These are phyloP conservation scores for Rhizoclosmatium hyalinum DNA, from an alignment of 371 early-diverging fungal genomes.

Conservation along the genomic window DNA sequence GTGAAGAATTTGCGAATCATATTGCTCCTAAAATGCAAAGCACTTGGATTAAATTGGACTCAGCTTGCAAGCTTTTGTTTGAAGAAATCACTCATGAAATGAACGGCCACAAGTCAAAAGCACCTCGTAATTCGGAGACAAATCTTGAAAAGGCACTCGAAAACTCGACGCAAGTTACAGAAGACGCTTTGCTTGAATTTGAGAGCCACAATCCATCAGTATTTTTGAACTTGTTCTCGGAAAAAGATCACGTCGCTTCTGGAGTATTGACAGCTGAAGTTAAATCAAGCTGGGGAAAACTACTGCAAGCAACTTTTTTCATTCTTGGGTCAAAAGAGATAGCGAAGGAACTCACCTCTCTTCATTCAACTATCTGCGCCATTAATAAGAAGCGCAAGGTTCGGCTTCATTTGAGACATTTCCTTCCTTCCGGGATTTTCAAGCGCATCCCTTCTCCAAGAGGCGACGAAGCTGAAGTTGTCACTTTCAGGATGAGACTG, in stretches of 20 bases:
- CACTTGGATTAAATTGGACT: neutral
- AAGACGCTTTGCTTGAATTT: neutral
- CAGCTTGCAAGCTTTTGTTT: neutral
- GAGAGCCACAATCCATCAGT: neutral
- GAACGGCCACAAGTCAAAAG: neutral
- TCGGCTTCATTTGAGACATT: constrained; percentile 13
- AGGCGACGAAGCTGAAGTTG: neutral
- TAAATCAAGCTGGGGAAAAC: constrained; percentile 14
- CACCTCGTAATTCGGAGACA: neutral
- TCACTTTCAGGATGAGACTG: neutral
- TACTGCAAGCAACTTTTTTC: constrained; percentile 32
- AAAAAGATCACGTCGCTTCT: neutral
- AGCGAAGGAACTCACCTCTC: constrained; percentile 1
- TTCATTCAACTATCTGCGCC: neutral
- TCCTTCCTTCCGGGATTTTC: neutral
- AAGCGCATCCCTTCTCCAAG: neutral
- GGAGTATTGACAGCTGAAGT: neutral
- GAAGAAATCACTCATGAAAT: neutral
- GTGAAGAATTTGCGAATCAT: constrained; percentile 16
- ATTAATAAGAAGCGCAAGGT: neutral
- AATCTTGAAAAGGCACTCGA: neutral
- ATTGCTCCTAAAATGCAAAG: constrained; percentile 10
- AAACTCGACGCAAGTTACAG: neutral
- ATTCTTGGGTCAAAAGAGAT: constrained; percentile 25
- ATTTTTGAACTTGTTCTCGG: constrained; percentile 12